These are phyloP conservation scores for Colletotrichum costaricense DNA, from an alignment of 2,329 filamentous ascomycete genomes.

Conservation along the genomic window DNA sequence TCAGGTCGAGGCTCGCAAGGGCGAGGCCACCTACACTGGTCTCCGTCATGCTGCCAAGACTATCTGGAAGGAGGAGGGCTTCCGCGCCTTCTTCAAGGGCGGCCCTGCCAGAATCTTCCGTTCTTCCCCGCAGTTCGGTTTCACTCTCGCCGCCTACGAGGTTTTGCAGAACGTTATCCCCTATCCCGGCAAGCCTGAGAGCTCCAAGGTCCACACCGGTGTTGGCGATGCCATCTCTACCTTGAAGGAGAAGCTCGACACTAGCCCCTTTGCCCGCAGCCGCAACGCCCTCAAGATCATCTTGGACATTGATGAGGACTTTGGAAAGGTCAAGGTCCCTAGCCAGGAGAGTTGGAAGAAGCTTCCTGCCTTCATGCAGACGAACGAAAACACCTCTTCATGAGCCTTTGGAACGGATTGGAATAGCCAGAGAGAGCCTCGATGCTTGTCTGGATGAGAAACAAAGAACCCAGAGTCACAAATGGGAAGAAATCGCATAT, in stretches of 20 bases:
- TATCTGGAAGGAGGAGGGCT: constrained; percentile 90
- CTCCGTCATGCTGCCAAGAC: constrained; percentile 87
- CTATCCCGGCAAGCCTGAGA: constrained; percentile 74
- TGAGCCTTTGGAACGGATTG: background rate
- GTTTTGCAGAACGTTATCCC: constrained; percentile 85
- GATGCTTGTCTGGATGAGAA: background rate
- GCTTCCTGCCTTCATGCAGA: constrained; percentile 59
- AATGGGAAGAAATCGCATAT: constrained; percentile 21
- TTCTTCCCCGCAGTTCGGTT: constrained; percentile 97
- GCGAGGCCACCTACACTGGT: constrained; percentile 87
- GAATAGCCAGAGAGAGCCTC: background rate
- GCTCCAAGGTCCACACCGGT: constrained; percentile 65
- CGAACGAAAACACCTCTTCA: constrained; percentile 12
- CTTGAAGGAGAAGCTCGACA: constrained; percentile 69
- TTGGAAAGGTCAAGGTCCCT: constrained; percentile 78
- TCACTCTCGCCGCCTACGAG: constrained; percentile 96
- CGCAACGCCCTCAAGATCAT: constrained; percentile 96
- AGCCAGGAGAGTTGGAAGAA: constrained; percentile 64
- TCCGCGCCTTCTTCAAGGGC: constrained; percentile 98
- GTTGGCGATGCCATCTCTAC: constrained; percentile 73
- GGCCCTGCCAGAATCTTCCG: constrained; percentile 94
- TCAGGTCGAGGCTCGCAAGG: constrained; percentile 97
- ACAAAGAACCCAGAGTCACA: constrained; percentile 9
- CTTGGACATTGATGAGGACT: constrained; percentile 92
- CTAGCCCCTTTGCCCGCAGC: constrained; percentile 69